Evolutionary conservation across 805 yeast species (phyloP).

Genomic region (Pichia cephalocereana): DNA sequence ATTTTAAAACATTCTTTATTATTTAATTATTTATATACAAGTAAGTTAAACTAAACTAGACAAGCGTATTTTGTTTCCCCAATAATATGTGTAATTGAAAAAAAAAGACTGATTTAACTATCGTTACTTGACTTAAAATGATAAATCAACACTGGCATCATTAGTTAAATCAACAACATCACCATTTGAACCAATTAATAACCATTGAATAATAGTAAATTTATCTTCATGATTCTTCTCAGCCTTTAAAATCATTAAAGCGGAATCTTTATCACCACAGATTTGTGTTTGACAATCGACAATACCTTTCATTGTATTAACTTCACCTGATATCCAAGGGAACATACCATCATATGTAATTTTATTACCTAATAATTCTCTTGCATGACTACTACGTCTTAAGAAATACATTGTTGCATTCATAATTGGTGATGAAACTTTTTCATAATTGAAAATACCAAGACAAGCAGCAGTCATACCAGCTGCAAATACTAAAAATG

Average conservation of each 20-base stretch:
- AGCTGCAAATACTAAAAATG: constrained; percentile 46
- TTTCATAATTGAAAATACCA: constrained; percentile 86
- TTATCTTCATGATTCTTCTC: constrained; percentile 43
- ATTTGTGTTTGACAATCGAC: constrained; percentile 68
- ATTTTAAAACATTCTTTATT: too few relatives aligned
- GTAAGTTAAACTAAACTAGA: too few relatives aligned
- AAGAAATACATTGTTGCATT: constrained; percentile 78
- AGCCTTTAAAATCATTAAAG: constrained; percentile 61
- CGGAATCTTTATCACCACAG: constrained; percentile 50
- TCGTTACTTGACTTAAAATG: neutral
- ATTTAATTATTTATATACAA: too few relatives aligned
- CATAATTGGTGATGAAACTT: constrained; percentile 81
- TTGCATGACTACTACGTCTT: constrained; percentile 62
- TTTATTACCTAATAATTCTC: constrained; percentile 59
- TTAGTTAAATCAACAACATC: constrained; percentile 35
- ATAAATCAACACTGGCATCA: constrained; percentile 32
- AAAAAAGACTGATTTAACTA: too few relatives aligned
- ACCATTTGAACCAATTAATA: constrained; percentile 39
- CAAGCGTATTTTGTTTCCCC: too few relatives aligned
- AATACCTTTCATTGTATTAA: constrained; percentile 75
- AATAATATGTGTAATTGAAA: too few relatives aligned
- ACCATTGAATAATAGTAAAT: constrained; percentile 58
- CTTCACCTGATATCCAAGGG: constrained; percentile 86
- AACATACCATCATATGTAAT: constrained; percentile 63
- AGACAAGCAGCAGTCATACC: constrained; percentile 47